Conservation (phyloP, 305 asterid species). For the Solanum hybrid region DNA sequence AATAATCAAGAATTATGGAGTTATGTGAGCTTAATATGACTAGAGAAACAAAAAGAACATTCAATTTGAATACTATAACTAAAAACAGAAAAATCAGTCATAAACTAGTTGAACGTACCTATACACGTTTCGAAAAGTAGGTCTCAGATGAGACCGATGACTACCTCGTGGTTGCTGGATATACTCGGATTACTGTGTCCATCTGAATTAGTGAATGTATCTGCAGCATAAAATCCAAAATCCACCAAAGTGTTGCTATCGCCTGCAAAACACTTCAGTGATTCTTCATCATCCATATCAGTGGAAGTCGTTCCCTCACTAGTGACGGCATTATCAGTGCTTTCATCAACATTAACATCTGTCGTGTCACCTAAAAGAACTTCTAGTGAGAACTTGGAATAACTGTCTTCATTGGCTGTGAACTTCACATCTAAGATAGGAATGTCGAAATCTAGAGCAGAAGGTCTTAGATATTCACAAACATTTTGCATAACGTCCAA, state of each 20-base stretch:
- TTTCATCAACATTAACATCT: conserved; percentile 10
- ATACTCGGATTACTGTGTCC: conserved; percentile 7
- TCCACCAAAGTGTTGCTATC: conserved; percentile 32
- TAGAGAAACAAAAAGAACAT: background rate
- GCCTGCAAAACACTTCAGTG: conserved; percentile 7
- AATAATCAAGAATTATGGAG: background rate
- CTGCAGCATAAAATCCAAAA: conserved; percentile 24
- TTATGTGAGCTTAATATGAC: background rate
- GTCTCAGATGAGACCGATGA: conserved; percentile 40
- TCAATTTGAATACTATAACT: background rate
- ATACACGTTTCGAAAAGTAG: background rate
- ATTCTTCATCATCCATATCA: conserved; percentile 15
- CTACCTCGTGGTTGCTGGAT: conserved; percentile 27
- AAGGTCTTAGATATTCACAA: conserved; percentile 17
- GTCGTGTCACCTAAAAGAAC: conserved; percentile 41
- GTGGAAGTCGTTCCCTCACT: conserved; percentile 13
- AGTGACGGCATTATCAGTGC: conserved; percentile 3
- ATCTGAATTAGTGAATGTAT: conserved; percentile 20
- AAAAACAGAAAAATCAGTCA: background rate
- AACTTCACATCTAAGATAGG: conserved; percentile 71
- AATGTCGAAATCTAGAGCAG: conserved; percentile 39
- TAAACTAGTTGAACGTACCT: background rate
- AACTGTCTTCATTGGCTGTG: conserved; percentile 18
- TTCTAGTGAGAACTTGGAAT: conserved; percentile 39
- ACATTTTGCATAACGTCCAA: conserved; percentile 9